These are phyloP conservation scores for Volutella citrinella DNA, from an alignment of 2,329 filamentous ascomycete species.

Conservation along the genomic window DNA sequence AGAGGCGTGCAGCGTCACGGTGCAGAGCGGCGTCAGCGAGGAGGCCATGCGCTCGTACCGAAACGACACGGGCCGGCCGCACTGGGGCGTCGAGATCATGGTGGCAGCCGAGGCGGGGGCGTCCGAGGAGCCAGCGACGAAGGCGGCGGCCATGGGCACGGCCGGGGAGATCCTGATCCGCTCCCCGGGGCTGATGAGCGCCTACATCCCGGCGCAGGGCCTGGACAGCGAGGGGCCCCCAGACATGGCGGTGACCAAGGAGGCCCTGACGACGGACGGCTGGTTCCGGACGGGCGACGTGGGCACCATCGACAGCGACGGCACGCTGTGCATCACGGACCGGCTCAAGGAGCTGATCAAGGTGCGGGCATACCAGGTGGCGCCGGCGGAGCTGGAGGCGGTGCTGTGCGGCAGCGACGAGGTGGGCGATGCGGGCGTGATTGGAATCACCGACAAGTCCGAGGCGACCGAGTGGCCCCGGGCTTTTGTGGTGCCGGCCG, in stretches of 20 bases:
- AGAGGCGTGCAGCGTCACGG: slow-evolving; percentile 63
- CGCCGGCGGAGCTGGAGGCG: slow-evolving; percentile 48
- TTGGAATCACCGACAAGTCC: slow-evolving; percentile 52
- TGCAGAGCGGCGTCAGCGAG: slow-evolving; percentile 55
- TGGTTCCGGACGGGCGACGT: slow-evolving; percentile 74
- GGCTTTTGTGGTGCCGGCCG: slow-evolving; percentile 55
- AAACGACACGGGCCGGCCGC: slow-evolving; percentile 63
- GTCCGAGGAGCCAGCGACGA: slow-evolving; percentile 28
- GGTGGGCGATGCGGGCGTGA: slow-evolving; percentile 64
- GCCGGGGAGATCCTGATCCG: slow-evolving; percentile 65
- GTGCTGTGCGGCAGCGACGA: slow-evolving; percentile 34
- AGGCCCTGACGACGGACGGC: slow-evolving; percentile 48
- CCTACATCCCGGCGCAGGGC: slow-evolving; percentile 62
- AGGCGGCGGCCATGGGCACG: slow-evolving; percentile 42
- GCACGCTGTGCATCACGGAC: slow-evolving; percentile 65
- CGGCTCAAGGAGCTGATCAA: slow-evolving; percentile 68
- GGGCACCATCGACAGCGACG: slow-evolving; percentile 52
- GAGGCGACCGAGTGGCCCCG: slow-evolving; percentile 62
- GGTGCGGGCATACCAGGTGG: slow-evolving; percentile 58
- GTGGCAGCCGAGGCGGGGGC: slow-evolving; percentile 49
- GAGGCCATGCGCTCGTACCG: slow-evolving; percentile 41
- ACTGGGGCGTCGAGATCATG: slow-evolving; percentile 66
- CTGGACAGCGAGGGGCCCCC: slow-evolving; percentile 13
- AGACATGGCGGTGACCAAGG: slow-evolving; percentile 36
- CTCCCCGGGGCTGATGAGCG: slow-evolving; percentile 62